phyloP scores from a whole-genome alignment of 2,329 filamentous ascomycete genomes.

The Colletotrichum zoysiae region DNA sequence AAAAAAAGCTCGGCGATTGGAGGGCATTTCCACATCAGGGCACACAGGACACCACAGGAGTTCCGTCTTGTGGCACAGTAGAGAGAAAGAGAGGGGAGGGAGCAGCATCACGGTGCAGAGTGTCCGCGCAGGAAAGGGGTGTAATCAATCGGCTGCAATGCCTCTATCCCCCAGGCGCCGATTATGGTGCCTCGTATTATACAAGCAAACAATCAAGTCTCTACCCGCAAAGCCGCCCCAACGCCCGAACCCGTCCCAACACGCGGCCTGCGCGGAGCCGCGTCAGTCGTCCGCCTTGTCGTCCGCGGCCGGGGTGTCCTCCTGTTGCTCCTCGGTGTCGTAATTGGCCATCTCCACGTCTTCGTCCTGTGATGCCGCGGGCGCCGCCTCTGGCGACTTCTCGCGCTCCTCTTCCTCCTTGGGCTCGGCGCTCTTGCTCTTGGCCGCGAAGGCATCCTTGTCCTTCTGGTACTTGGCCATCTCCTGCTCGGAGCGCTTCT shows the following conservation, averaged over 20 bases:
- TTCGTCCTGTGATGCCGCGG: conserved; percentile 56
- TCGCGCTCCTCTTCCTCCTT: conserved; percentile 44
- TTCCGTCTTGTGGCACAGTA: conserved; percentile 20
- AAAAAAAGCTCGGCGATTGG: conserved; percentile 21
- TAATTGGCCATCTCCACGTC: conserved; percentile 64
- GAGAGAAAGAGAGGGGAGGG: conserved; percentile 9
- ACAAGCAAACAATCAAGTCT: conserved; percentile 29
- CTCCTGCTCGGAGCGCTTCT: conserved; percentile 56
- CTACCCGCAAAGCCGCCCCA: conserved; percentile 32
- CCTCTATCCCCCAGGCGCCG: conserved; percentile 2
- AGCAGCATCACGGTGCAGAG: conserved; percentile 33
- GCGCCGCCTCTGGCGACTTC: conserved; percentile 41
- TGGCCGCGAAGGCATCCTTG: conserved; percentile 48
- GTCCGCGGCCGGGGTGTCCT: conserved; percentile 38
- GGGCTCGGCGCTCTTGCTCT: conserved; percentile 45
- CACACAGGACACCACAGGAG: conserved; percentile 35
- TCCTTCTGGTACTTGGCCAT: conserved; percentile 58
- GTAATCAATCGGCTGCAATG: conserved; percentile 8
- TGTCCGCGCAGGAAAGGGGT: not conserved
- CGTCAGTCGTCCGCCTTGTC: conserved; percentile 37
- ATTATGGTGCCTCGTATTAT: conserved; percentile 34
- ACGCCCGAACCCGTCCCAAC: conserved; percentile 27
- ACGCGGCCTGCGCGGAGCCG: not conserved
- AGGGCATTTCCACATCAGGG: conserved; percentile 22
- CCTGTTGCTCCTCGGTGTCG: conserved; percentile 56